Percentiles rank a stretch among this genome's conserved stretches.
These are phyloP conservation scores for Arthrobotrys conoides DNA, from an alignment of 2,329 filamentous ascomycete species.

Conservation along the genomic window DNA sequence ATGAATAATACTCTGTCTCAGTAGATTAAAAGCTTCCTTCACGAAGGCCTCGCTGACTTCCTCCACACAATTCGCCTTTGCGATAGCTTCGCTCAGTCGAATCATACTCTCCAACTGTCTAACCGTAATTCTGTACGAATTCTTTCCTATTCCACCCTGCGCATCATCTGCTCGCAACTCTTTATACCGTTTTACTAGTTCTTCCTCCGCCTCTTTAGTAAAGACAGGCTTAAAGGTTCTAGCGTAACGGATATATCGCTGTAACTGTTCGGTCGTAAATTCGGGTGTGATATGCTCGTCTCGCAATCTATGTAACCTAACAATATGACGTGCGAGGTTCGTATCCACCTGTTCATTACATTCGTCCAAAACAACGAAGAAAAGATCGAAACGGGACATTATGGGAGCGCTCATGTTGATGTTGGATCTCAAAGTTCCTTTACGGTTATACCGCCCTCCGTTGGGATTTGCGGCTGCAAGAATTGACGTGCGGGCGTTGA, in stretches of 20 bases:
- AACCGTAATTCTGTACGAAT: constrained; percentile 97
- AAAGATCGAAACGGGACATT: constrained; percentile 99
- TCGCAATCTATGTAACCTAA: constrained; percentile 90
- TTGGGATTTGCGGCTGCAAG: constrained; percentile 97
- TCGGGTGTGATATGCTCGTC: constrained; percentile 93
- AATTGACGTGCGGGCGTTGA: constrained; percentile 95
- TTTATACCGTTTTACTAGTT: constrained; percentile 94
- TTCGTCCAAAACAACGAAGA: constrained; percentile 97
- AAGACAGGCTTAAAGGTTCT: constrained; percentile 95
- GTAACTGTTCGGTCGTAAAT: constrained; percentile 94
- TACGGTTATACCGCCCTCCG: constrained; percentile 95
- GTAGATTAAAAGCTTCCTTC: constrained; percentile 88
- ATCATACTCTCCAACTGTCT: constrained; percentile 97
- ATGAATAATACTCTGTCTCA: constrained; percentile 94
- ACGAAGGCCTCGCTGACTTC: constrained; percentile 89
- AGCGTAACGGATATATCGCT: constrained; percentile 97
- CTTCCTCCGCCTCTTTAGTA: constrained; percentile 84
- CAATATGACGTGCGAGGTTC: constrained; percentile 93
- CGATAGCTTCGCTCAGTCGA: constrained; percentile 95
- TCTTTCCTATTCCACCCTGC: constrained; percentile 91
- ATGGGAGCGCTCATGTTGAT: constrained; percentile 99
- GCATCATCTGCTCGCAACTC: constrained; percentile 93
- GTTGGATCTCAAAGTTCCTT: constrained; percentile 90
- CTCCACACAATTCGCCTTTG: constrained; percentile 95
- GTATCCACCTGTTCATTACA: constrained; percentile 93